Base-by-base conservation (phyloP, 345 rosid genomes). In the Microthlaspi erraticum region DNA sequence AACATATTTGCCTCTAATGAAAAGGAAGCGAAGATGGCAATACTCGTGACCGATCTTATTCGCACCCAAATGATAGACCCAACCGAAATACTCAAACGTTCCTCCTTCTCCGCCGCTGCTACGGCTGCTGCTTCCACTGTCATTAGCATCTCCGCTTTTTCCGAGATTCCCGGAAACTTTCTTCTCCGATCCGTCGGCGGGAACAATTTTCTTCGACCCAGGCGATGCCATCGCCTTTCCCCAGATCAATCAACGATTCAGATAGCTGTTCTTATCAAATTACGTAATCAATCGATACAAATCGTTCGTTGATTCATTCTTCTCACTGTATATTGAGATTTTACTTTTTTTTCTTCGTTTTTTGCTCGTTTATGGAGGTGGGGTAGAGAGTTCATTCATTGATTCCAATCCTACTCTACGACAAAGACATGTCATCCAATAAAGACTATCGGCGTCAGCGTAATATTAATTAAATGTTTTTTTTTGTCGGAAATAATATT, bases 11-110 rank as follows among this genome's bases (percentile, higher is more conserved):
- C 99, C 95, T 75, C 85, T 80, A 2, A 94, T 77, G 76, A 75
- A 85, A 39, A 91, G 72, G 73, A 84, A 93, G 38, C 97, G 83
- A 9, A 83, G 84, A 64, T 89, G 88, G 51, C 97, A 93, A 60
- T 80, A 91, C 76, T 91, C 88, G 34, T 78, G 96, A 0, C 97
- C 97, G 26, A 94, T 94, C 38, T 93, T 77, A 72, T 89, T 94
- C 20, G 82, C 77, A 10, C 99, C 97, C 51, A 94, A 53, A 80
- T 94, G 99, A 80, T 85, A 89, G 26, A 89, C 90, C 89, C 86
- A 80, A 0, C 99, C 97, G 57, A 75, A 93, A 79, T 78, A 93
- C 79, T 84, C 90, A 41, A 78, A 83, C 29, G 16, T 57, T 6
- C 63, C 61, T 49, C 72, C 76, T 48, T 2, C 71, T 42, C 72